phyloP scores from a whole-genome alignment of 164 flowering plant genomes.

The Nelumbo lutea region DNA sequence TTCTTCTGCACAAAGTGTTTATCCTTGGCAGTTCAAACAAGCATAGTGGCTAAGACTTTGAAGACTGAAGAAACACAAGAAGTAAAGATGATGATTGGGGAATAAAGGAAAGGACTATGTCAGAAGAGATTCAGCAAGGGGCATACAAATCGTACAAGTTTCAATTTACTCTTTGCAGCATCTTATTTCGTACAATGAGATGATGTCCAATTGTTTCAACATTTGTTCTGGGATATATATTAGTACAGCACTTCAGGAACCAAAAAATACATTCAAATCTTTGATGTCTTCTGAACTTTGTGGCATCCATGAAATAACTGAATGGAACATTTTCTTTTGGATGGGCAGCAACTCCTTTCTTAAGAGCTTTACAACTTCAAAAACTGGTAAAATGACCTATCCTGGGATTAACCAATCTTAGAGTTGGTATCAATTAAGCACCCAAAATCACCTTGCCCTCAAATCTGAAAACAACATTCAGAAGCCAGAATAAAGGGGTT shows the following conservation, averaged over 20 bases:
- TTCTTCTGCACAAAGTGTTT: too few relatives aligned
- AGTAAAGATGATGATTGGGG: too few relatives aligned
- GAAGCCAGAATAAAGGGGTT: slow-evolving; percentile 5
- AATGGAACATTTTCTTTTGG: slow-evolving; percentile 8
- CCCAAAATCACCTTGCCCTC: slow-evolving; percentile 24
- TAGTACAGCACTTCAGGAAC: not conserved
- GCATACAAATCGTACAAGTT: too few relatives aligned
- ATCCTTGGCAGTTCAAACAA: too few relatives aligned
- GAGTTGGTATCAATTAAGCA: too few relatives aligned
- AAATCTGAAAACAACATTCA: slow-evolving; percentile 29
- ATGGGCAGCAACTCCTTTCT: slow-evolving; percentile 11
- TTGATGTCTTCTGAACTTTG: slow-evolving; percentile 12
- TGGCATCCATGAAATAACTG: slow-evolving; percentile 17
- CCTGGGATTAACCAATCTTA: slow-evolving; percentile 2
- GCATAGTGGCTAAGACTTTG: too few relatives aligned
- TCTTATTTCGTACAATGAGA: not conserved
- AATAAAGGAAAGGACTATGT: too few relatives aligned
- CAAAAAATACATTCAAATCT: not conserved
- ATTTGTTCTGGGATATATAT: not conserved
- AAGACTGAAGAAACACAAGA: too few relatives aligned
- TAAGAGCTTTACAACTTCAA: slow-evolving; percentile 26
- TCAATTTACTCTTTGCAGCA: too few relatives aligned
- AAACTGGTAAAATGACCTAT: slow-evolving; percentile 17
- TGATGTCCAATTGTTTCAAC: not conserved
- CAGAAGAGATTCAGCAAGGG: too few relatives aligned